A percentile compares a stretch with the other conserved stretches of the same genome.
These are phyloP conservation scores for Prunus padus DNA, from an alignment of 306 rosid species.

Conservation along the genomic window DNA sequence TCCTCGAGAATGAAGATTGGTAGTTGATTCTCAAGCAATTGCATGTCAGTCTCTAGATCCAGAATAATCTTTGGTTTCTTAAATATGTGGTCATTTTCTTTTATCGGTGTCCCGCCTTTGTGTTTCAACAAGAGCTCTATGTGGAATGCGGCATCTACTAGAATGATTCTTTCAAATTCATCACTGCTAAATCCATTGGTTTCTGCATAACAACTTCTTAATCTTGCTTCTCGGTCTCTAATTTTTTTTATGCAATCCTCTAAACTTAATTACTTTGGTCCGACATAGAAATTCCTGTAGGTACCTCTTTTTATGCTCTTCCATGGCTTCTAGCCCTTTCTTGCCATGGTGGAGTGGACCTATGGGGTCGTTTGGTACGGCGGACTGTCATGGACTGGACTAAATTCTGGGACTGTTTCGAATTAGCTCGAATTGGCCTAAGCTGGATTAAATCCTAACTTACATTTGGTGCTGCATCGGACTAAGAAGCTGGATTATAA, in stretches of 20 bases:
- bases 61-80: conserved; percentile 30
- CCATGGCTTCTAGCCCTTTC: conserved; percentile 10
- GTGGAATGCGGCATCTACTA: conserved; percentile 23
- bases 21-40: conserved; percentile 51
- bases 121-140: conserved; percentile 10
- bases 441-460: too few relatives aligned
- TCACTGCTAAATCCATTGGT: conserved; percentile 7
- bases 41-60: conserved; percentile 33
- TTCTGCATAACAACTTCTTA: conserved; percentile 21
- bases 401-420: too few relatives aligned
- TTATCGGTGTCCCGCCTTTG: neutral
- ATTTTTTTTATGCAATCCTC: neutral
- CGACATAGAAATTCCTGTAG: neutral
- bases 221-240: neutral
- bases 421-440: too few relatives aligned
- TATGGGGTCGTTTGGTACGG: too few relatives aligned
- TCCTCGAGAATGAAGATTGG: conserved; percentile 36
- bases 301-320: conserved; percentile 20
- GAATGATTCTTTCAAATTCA: conserved; percentile 24
- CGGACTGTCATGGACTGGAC: too few relatives aligned
- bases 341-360: conserved; percentile 28
- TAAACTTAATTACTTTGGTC: neutral
- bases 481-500: too few relatives aligned
- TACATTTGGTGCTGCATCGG: too few relatives aligned
- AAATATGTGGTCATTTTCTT: conserved; percentile 21